Evolutionary conservation across 768 basidiomycete genomes (phyloP).

Genomic region (Collybia nuda): DNA sequence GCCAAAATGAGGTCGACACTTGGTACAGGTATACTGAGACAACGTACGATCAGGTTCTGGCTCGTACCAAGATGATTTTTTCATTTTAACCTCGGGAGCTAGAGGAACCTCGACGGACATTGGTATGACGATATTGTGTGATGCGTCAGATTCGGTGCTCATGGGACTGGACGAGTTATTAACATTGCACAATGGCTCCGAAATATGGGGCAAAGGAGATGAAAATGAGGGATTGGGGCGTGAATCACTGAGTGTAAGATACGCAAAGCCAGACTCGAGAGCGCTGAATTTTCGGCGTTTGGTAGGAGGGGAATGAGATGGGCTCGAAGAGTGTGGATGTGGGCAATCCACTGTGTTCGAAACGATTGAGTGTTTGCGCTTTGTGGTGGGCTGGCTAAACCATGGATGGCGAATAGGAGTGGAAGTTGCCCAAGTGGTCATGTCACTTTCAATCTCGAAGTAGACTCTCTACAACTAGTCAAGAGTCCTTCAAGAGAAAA

Average conservation of each 20-base stretch:
- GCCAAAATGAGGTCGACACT: conserved; percentile 1
- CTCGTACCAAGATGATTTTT: conserved; percentile 63
- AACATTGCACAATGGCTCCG: conserved; percentile 9
- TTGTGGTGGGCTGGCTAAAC: conserved; percentile 36
- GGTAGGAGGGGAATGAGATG: conserved; percentile 20
- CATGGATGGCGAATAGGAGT: conserved; percentile 41
- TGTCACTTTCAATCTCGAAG: conserved; percentile 4
- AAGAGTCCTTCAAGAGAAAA: not conserved
- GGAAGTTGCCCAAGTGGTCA: conserved; percentile 24
- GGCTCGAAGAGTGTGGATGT: conserved; percentile 7
- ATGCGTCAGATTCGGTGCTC: conserved; percentile 5
- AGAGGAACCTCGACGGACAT: conserved; percentile 41
- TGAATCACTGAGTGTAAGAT: conserved; percentile 37
- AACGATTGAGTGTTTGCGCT: conserved; percentile 35
- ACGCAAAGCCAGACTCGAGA: conserved; percentile 59
- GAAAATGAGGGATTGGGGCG: conserved; percentile 12
- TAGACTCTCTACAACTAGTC: no score
- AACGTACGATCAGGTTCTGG: conserved; percentile 67
- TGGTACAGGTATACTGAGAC: conserved; percentile 3
- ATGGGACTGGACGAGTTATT: conserved; percentile 6
- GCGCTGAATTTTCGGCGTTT: conserved; percentile 50
- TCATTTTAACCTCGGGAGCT: conserved; percentile 63
- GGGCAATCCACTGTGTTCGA: conserved; percentile 7
- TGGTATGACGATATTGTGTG: conserved; percentile 19
- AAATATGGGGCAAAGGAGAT: conserved; percentile 5